These are phyloP conservation scores for Coelastrella sp. DNA, from an alignment of 139 green algal species.

Conservation along the genomic window DNA sequence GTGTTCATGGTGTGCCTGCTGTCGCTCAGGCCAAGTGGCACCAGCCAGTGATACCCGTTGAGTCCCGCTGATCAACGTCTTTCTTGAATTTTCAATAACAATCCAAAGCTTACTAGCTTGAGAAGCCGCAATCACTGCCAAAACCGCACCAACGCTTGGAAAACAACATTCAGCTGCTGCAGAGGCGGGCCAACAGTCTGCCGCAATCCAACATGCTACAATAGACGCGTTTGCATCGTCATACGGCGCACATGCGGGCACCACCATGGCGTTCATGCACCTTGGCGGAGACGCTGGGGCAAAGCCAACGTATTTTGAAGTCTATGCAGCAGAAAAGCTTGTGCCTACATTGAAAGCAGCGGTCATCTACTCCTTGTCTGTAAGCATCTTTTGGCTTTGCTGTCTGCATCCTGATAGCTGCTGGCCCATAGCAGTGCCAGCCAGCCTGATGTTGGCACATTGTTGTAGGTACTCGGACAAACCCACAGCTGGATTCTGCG, in stretches of 20 bases:
- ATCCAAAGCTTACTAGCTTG: background rate
- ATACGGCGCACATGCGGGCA: background rate
- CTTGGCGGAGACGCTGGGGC: conserved; percentile 72
- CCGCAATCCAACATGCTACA: too few species aligned
- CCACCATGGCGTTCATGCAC: conserved; percentile 79
- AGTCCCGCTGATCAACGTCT: too few species aligned
- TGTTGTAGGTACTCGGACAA: conserved; percentile 77
- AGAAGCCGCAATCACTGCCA: background rate
- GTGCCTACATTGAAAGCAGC: conserved; percentile 82
- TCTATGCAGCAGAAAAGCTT: conserved; percentile 84
- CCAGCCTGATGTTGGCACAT: background rate
- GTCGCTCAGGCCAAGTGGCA: background rate
- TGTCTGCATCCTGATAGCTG: background rate
- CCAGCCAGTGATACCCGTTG: background rate
- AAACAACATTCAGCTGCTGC: background rate
- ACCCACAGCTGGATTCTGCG: conserved; percentile 63
- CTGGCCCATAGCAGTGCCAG: background rate
- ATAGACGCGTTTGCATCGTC: background rate
- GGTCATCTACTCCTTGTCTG: conserved; percentile 80
- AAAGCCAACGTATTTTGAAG: conserved; percentile 89
- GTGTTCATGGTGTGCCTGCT: conserved; percentile 19
- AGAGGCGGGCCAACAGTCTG: too few species aligned
- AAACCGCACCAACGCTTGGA: background rate
- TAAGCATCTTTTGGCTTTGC: conserved; percentile 39
- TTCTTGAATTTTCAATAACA: too few species aligned